Conservation (phyloP, 2,329 filamentous ascomycete species). For the Bipolaris bicolor region DNA sequence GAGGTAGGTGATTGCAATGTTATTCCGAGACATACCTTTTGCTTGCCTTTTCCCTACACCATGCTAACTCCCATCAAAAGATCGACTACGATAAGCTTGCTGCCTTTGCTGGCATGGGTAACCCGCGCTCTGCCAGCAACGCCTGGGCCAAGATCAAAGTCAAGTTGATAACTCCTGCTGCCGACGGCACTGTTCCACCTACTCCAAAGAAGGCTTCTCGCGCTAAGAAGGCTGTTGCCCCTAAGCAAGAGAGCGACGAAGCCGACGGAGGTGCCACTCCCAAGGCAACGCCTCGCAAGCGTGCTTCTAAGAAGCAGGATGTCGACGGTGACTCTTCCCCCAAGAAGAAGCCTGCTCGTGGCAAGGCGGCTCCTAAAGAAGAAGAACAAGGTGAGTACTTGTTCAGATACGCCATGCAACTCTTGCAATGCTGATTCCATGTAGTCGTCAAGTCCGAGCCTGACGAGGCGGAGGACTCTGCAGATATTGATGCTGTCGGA, state of each 20-base stretch:
- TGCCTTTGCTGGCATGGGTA: conserved; percentile 43
- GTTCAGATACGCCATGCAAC: background rate
- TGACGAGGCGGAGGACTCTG: conserved; percentile 8
- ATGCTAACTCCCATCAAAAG: conserved; percentile 33
- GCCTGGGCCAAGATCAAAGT: conserved; percentile 46
- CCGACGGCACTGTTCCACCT: conserved; percentile 15
- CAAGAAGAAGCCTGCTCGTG: conserved; percentile 40
- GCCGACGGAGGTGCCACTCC: conserved; percentile 23
- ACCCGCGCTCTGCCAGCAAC: conserved; percentile 47
- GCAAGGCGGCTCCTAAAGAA: conserved; percentile 29
- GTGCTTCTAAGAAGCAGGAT: conserved; percentile 40
- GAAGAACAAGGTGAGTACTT: conserved; percentile 27
- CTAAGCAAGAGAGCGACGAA: conserved; percentile 21
- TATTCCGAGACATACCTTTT: background rate
- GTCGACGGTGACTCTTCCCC: conserved; percentile 40
- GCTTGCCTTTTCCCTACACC: background rate
- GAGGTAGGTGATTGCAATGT: conserved; percentile 29
- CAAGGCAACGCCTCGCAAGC: conserved; percentile 42
- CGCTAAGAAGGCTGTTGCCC: conserved; percentile 22
- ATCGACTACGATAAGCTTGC: conserved; percentile 49
- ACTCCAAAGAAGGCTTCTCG: conserved; percentile 33
- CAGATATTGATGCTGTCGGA: conserved; percentile 7
- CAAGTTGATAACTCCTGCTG: conserved; percentile 33
- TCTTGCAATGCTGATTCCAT: conserved; percentile 9
- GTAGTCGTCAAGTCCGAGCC: conserved; percentile 19